These are phyloP conservation scores for Acacia acuminata DNA, from an alignment of 306 rosid genomes.

Conservation along the genomic window DNA sequence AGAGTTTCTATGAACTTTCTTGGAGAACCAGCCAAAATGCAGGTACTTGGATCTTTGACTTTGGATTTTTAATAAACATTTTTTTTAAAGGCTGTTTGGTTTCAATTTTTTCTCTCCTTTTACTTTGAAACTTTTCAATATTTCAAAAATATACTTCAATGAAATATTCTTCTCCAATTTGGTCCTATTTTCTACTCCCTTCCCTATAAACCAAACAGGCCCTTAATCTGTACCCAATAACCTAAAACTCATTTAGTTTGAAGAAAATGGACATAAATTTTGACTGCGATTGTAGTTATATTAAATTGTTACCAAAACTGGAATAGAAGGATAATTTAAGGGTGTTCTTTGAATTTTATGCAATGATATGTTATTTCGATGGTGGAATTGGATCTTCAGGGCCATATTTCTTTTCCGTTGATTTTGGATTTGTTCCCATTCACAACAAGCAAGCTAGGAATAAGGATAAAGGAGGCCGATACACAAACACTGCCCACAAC, in stretches of 20 bases:
- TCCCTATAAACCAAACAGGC: too few species aligned
- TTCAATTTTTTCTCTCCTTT: too few species aligned
- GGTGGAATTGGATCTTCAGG: constrained; percentile 55
- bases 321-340: not conserved
- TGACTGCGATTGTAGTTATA: constrained; percentile 27
- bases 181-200: too few species aligned
- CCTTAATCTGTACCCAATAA: not conserved
- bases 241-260: not conserved
- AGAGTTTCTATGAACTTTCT: constrained; percentile 58
- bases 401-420: constrained; percentile 78
- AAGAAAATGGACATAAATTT: constrained; percentile 22
- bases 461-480: constrained; percentile 42
- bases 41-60: constrained; percentile 49
- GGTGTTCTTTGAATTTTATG: constrained; percentile 21
- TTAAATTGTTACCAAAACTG: not conserved
- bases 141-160: too few species aligned
- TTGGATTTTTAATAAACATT: too few species aligned
- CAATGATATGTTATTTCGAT: constrained; percentile 5
- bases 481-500: constrained; percentile 36
- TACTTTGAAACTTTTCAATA: too few species aligned
- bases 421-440: constrained; percentile 66
- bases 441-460: constrained; percentile 65
- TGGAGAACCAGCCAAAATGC: constrained; percentile 71
- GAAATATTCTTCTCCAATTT: too few species aligned
- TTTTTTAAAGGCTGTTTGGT: too few species aligned